Evolutionary conservation across 306 rosid genomes (phyloP).

Genomic region (Glycine latifolia): DNA sequence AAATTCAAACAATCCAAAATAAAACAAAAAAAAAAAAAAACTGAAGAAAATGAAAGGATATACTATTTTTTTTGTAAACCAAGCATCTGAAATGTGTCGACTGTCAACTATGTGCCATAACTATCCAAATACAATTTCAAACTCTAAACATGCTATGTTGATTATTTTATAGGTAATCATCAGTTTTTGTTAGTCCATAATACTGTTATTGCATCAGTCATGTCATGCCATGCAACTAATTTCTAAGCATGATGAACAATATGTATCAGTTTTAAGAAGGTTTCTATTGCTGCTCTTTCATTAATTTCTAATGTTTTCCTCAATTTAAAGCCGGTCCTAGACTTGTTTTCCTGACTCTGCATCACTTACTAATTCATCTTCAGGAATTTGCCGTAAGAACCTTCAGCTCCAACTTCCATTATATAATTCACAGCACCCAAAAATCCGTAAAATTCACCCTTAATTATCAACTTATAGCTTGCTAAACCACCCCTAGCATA

Average conservation of each 20-base stretch:
- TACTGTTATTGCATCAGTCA: neutral
- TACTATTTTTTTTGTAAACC: neutral
- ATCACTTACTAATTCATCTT: neutral
- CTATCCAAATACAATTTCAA: slow-evolving; percentile 14
- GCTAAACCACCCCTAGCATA: slow-evolving; percentile 7
- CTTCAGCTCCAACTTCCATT: neutral
- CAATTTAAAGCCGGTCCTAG: neutral
- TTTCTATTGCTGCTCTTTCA: neutral
- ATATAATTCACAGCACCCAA: neutral
- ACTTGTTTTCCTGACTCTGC: slow-evolving; percentile 4
- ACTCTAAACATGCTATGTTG: neutral
- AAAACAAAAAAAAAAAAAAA: no score
- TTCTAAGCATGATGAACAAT: neutral
- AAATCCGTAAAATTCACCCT: neutral
- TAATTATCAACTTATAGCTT: neutral
- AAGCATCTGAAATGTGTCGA: neutral
- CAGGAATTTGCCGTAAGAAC: slow-evolving; percentile 2
- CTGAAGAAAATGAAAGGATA: neutral
- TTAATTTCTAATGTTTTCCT: neutral
- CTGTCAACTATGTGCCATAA: neutral
- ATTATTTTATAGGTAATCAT: slow-evolving; percentile 5
- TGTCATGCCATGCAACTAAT: slow-evolving; percentile 7
- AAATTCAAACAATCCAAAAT: neutral
- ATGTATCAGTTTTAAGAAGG: neutral
- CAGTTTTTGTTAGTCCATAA: neutral